Base-by-base conservation (phyloP, 495 filamentous ascomycete species). In the Copromyces sp. region DNA sequence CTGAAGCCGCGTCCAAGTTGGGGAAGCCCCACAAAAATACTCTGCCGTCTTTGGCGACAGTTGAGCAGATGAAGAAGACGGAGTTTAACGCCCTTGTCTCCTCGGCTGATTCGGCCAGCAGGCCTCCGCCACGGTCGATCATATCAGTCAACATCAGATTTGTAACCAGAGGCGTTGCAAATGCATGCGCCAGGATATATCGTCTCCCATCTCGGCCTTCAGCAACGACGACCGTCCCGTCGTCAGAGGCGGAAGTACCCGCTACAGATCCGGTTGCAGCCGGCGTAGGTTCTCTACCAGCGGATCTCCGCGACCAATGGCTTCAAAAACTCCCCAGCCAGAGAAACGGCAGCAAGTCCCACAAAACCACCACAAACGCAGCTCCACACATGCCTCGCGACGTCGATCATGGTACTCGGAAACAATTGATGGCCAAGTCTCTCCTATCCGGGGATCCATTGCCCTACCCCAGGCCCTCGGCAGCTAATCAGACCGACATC, bases 351-450 rank as follows among this genome's bases (percentile, higher is more conserved):
- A 20, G 39, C 74, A 69, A 16, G 17, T 32, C 14, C 9, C 17
- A 14, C 12, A 65, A 65, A 65, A 29, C 20, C 45, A 14, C 14
- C 35, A 6, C 68, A n/a, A 16, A 35, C 9, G 32, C 68, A 24
- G 74, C 71, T 71, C 75, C 72, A 32, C 74, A 68, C 41, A 80
- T 79, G 69, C 73, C 69, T 9, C 47, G 59, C 14, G 74, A 68
- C n/a, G 75, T 70, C 68, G 75, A 77, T n/a, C 77, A 83, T 61
- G 82, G 86, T 71, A 79, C 81, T 2, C 84, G 84, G 4, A 87
- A 88, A 76, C 84, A 78, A 35, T 74, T 82, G 11, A 80, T 92
- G 12, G 88, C 89, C 5, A 80, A 82, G 42, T 85, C 86, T 4
- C 83, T 92, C 9, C 71, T 89, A 39, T 68, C 74, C 1, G 75